These are phyloP conservation scores for Sinapis alba DNA, from an alignment of 441 rosid species.

Conservation along the genomic window DNA sequence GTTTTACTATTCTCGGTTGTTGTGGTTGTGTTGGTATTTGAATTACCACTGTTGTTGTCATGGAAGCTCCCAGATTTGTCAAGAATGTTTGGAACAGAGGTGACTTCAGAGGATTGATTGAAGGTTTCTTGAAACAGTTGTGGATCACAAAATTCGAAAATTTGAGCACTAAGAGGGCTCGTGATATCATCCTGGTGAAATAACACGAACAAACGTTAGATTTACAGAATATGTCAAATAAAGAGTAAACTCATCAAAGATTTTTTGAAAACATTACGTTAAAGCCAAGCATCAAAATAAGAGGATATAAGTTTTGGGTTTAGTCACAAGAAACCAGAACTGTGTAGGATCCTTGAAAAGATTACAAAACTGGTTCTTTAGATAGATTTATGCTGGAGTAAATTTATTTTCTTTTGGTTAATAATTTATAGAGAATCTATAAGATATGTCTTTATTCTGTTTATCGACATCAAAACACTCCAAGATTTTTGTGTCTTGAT, in stretches of 20 bases:
- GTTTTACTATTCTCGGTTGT: conserved; percentile 33
- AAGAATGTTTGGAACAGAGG: conserved; percentile 47
- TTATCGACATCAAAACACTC: conserved; percentile 28
- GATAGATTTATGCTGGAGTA: conserved; percentile 12
- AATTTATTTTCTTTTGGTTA: not conserved
- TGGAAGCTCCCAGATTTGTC: conserved; percentile 40
- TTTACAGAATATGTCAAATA: not conserved
- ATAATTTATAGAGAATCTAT: conserved; percentile 20
- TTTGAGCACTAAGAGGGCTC: conserved; percentile 67
- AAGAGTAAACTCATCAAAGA: not conserved
- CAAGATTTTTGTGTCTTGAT: conserved; percentile 24
- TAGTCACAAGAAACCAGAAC: conserved; percentile 30
- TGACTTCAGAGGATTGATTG: conserved; percentile 57
- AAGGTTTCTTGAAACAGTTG: conserved; percentile 61
- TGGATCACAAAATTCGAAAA: conserved; percentile 62
- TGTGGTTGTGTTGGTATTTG: conserved; percentile 35
- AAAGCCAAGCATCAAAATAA: conserved; percentile 34
- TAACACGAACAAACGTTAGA: not conserved
- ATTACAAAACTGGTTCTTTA: not conserved
- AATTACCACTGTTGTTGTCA: conserved; percentile 6
- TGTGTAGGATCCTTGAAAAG: not conserved
- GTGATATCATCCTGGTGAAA: conserved; percentile 71
- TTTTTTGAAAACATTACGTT: conserved; percentile 23
- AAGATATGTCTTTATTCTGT: conserved; percentile 30
- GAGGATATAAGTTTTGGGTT: conserved; percentile 19